A percentile compares a stretch with the other conserved stretches of the same genome.
Evolutionary conservation across 2,329 filamentous ascomycete genomes (phyloP).

Genomic region (Diaporthe ilicicola): DNA sequence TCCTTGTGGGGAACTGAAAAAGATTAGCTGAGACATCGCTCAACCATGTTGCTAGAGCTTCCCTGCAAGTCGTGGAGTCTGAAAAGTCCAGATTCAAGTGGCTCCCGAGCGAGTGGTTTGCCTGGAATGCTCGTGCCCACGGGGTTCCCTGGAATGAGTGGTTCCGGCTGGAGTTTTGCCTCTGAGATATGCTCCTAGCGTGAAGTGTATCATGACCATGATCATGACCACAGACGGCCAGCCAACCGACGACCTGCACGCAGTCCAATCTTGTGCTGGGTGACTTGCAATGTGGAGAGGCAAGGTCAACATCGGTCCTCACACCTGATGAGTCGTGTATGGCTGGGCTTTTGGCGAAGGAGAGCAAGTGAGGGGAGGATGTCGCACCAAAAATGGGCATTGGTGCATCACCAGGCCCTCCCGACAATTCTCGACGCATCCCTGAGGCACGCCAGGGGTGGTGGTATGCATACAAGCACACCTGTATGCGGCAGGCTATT

Average conservation of each 20-base stretch:
- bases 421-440: not conserved
- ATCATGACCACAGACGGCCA: not conserved
- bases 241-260: not conserved
- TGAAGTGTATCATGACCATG: not conserved
- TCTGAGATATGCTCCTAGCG: constrained; percentile 1
- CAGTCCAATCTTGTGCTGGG: not conserved
- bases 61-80: constrained; percentile 18
- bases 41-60: not conserved
- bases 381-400: not conserved
- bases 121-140: constrained; percentile 7
- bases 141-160: not conserved
- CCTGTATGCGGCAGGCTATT: not conserved
- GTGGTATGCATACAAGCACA: constrained; percentile 2
- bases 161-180: constrained; percentile 3
- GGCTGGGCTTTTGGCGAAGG: not conserved
- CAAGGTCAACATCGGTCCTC: not conserved
- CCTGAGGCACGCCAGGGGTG: not conserved
- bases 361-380: not conserved
- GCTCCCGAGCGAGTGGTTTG: constrained; percentile 1
- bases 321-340: not conserved
- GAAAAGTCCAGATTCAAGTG: constrained; percentile 9
- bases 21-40: not conserved
- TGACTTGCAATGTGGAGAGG: not conserved
- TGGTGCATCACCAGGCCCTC: not conserved
- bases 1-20: not conserved